A percentile compares a stretch with the other conserved stretches of the same genome.
Conservation (phyloP, 306 rosid genomes). For the Vigna trinervia region DNA sequence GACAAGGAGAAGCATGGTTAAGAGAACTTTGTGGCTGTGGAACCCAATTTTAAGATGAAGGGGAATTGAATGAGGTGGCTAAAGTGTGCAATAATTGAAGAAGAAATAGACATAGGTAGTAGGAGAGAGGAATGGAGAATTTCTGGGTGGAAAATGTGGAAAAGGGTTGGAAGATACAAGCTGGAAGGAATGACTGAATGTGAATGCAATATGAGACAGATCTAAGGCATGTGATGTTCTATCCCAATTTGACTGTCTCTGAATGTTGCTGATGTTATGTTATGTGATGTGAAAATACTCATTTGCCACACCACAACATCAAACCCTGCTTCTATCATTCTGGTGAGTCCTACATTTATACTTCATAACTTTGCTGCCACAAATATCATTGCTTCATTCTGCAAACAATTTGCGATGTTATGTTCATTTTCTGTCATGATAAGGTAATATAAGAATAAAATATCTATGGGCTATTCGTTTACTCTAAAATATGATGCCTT, state of each 20-base stretch:
- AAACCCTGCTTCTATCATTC: background rate
- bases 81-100: slow-evolving; percentile 42
- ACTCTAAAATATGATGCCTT: too few relatives aligned
- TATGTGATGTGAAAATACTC: slow-evolving; percentile 30
- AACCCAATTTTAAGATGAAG: slow-evolving; percentile 43
- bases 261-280: background rate
- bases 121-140: slow-evolving; percentile 3
- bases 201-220: slow-evolving; percentile 63
- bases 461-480: too few relatives aligned
- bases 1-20: slow-evolving; percentile 58
- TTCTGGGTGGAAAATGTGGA: slow-evolving; percentile 36
- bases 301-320: slow-evolving; percentile 24
- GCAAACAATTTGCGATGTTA: background rate
- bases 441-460: too few relatives aligned
- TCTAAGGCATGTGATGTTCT: slow-evolving; percentile 69
- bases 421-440: too few relatives aligned
- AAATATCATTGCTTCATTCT: background rate
- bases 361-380: background rate
- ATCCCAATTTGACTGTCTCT: slow-evolving; percentile 49
- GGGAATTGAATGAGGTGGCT: slow-evolving; percentile 38
- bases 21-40: slow-evolving; percentile 53
- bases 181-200: slow-evolving; percentile 46
- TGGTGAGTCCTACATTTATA: background rate
- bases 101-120: slow-evolving; percentile 28
- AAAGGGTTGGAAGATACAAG: slow-evolving; percentile 35